Conservation (phyloP, 2,329 filamentous ascomycete species). For the Trichophyton schoenleinii region DNA sequence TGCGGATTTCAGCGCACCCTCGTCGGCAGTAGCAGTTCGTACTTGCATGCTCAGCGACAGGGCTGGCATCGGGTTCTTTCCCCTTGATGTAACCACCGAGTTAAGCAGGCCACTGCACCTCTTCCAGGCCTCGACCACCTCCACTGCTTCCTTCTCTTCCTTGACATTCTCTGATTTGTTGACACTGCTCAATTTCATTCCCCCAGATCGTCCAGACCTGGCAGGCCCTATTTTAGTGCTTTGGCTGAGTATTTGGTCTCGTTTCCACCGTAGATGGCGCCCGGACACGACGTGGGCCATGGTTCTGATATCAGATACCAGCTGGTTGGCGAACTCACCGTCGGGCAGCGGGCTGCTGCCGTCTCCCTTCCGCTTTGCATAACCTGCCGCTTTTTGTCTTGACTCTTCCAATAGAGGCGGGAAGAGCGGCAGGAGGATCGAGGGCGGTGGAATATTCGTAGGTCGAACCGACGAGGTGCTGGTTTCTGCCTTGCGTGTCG, state of each 20-base stretch:
- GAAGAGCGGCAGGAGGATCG: constrained; percentile 66
- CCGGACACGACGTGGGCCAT: constrained; percentile 73
- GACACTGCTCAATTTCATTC: constrained; percentile 83
- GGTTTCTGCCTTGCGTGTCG: background rate
- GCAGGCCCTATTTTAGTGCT: constrained; percentile 75
- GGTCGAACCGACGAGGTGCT: constrained; percentile 51
- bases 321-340: constrained; percentile 15
- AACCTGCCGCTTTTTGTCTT: constrained; percentile 47
- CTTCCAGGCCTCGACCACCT: constrained; percentile 64
- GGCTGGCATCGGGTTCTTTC: constrained; percentile 48
- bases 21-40: constrained; percentile 45
- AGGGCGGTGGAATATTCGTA: constrained; percentile 79
- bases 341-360: constrained; percentile 19
- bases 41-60: constrained; percentile 57
- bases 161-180: constrained; percentile 71
- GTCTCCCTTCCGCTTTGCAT: constrained; percentile 40
- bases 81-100: constrained; percentile 40
- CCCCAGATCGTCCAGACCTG: constrained; percentile 54
- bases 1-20: constrained; percentile 60
- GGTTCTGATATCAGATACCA: constrained; percentile 35
- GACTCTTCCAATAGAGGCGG: constrained; percentile 56
- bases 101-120: constrained; percentile 62
- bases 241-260: constrained; percentile 71
- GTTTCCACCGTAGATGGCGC: constrained; percentile 77
- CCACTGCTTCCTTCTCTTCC: constrained; percentile 73